Base-by-base conservation (phyloP, 805 yeast species). In the Pichia californica region DNA sequence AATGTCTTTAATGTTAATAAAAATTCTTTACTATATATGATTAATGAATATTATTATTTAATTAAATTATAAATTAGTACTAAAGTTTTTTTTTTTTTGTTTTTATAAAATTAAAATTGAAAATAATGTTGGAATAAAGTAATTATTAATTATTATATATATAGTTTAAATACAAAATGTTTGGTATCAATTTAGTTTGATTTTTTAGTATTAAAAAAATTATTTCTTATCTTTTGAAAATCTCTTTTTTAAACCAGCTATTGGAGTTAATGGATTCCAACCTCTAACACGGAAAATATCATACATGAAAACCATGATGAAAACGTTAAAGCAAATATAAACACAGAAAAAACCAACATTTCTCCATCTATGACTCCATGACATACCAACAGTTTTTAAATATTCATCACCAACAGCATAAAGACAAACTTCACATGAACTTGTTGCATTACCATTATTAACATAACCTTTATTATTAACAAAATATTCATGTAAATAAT, bases 311-410 rank as follows among this genome's bases (percentile, higher is more conserved):
- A 65, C 57, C 71, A 71, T 67, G 7, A 65, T 68, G 37, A 50
- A 43, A 13, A 71, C 27, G 48, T 81, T 80, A 69, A 79, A 76
- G 14, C 60, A 52, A 45, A 79, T 69, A 60, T 72, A 82, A 33
- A 67, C 81, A 66, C 76, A 72, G 59, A 70, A 68, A 44, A 81
- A 65, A 2, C 88, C 88, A 48, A 81, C 59, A 50, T 82, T 79
- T 62, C 88, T 73, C 86, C 88, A 81, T 40, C 80, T 61, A 43
- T 75, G 61, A 31, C 57, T 41, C 56, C 63, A 79, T 13, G 59
- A 55, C 43, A 76, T 66, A 41, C 70, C 67, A 38, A 77, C 61
- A 11, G 66, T 56, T 0, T 49, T 45, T 53, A 82, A 57, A 47
- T 65, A 76, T 20, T 70, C 68, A 53, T 76, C 79, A 38, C 77